Base-by-base conservation (phyloP, 345 rosid species). In the Populus nigra region DNA sequence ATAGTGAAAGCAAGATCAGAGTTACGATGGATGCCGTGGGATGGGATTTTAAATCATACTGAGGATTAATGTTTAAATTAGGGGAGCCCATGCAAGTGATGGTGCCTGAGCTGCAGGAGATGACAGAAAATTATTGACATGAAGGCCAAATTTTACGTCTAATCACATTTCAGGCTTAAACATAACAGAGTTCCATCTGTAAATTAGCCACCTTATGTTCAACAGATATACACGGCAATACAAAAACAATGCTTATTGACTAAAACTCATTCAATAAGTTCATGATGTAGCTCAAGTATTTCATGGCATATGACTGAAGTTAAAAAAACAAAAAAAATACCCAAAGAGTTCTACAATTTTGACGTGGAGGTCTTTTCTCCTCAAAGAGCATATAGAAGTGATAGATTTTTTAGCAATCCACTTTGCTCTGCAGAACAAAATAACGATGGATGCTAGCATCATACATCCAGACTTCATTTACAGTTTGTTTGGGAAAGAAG, bases 1-100 rank as follows among this genome's bases (percentile, higher is more conserved):
- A 81, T 31, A 83, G 72, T 55, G 76, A 71, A 74, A 77, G 67
- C 63, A 83, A 80, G 67, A 35, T 41, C 65, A 69, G 77, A 67
- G 27, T 70, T 74, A 73, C 18, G 1, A 16, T 31, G 23, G 27
- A 68, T 70, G 43, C 27, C 71, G 74, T 62, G 68, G 29, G 47
- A 17, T 27, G n/a, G n/a, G 25, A 22, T 55, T 55, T 20, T 39
- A 39, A 38, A 12, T 7, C 61, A 12, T 74, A n/a, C 29, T 8
- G 10, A 22, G 20, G 20, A 23, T 10, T 36, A 12, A 68, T n/a
- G 39, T 47, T 36, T 7, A 20, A 55, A 36, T 59, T 50, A 59
- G 36, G 49, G 9, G 1, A 31, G 62, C 10, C 10, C n/a, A 55
- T 55, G 27, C 25, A 55, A 55, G n/a, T 22, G 62, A 20, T 8